These are phyloP conservation scores for Moesziomyces sp. DNA, from an alignment of 1,284 basidiomycete genomes.

Conservation along the genomic window DNA sequence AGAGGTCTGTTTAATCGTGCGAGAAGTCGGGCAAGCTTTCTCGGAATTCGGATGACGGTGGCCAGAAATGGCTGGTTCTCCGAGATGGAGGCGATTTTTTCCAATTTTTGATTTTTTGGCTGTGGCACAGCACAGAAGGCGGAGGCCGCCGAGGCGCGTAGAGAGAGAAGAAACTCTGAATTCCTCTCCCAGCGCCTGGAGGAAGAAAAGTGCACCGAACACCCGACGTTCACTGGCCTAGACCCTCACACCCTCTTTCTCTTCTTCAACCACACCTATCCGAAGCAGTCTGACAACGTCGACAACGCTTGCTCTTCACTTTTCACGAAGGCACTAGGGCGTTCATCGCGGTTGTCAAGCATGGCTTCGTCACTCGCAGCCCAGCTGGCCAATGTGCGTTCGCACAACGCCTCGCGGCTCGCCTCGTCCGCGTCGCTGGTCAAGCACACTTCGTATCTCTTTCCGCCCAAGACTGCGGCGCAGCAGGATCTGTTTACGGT, in stretches of 20 bases:
- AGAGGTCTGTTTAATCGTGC: not conserved
- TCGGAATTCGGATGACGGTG: slow-evolving; percentile 7
- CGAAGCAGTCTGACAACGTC: not conserved
- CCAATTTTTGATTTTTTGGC: not conserved
- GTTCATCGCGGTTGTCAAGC: not conserved
- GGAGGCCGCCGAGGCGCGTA: slow-evolving; percentile 1
- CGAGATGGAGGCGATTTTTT: slow-evolving; percentile 1
- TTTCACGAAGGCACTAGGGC: not conserved
- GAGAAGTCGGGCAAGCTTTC: not conserved
- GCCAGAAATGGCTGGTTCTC: no score
- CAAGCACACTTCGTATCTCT: slow-evolving; percentile 82
- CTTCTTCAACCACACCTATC: not conserved
- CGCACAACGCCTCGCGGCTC: slow-evolving; percentile 81
- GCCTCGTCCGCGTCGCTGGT: slow-evolving; percentile 74
- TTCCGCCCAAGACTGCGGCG: slow-evolving; percentile 69
- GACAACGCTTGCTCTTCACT: slow-evolving; percentile 1
- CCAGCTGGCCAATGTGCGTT: slow-evolving; percentile 83
- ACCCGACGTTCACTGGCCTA: no score
- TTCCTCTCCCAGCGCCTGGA: not conserved
- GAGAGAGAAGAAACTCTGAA: slow-evolving; percentile 3
- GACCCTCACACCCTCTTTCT: no score
- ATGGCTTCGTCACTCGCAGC: slow-evolving; percentile 83
- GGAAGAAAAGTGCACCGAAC: not conserved
- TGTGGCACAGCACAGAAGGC: not conserved
- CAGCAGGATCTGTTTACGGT: slow-evolving; percentile 78